phyloP scores from a whole-genome alignment of 2,329 filamentous ascomycete species.

The Colletotrichum ledebouriae region DNA sequence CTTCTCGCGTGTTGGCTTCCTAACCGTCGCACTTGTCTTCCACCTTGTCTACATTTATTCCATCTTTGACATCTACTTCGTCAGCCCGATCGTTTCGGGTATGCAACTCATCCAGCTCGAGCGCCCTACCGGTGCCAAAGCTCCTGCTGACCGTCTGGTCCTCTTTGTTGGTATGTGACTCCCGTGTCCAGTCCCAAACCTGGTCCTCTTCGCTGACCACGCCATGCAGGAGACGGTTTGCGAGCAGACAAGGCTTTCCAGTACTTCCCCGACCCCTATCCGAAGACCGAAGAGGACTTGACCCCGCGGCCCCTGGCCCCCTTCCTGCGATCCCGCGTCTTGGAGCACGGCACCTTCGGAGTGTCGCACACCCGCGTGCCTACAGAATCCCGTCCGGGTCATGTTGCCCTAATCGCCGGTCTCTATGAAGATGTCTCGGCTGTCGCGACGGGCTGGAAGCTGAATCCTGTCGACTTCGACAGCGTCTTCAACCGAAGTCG shows the following conservation, averaged over 20 bases:
- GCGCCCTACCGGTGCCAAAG: constrained; percentile 67
- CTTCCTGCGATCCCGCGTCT: constrained; percentile 88
- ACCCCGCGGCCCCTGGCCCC: constrained; percentile 86
- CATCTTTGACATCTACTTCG: constrained; percentile 99
- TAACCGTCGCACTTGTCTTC: constrained; percentile 90
- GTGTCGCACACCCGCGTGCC: constrained; percentile 97
- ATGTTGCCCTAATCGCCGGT: constrained; percentile 96
- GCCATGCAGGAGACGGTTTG: constrained; percentile 80
- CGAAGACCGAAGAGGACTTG: constrained; percentile 74
- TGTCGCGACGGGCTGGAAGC: constrained; percentile 97
- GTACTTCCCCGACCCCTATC: constrained; percentile 88
- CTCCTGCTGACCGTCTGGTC: constrained; percentile 90
- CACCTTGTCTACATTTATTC: constrained; percentile 94
- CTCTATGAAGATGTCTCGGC: constrained; percentile 98
- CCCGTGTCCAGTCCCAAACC: constrained; percentile 21
- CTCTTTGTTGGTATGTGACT: constrained; percentile 83
- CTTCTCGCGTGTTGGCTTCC: constrained; percentile 80
- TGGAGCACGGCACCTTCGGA: constrained; percentile 93
- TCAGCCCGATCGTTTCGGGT: constrained; percentile 95
- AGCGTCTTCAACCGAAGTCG: constrained; percentile 97
- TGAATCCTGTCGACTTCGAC: constrained; percentile 98
- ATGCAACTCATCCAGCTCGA: constrained; percentile 87
- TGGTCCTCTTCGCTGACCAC: constrained; percentile 10
- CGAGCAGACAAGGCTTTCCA: constrained; percentile 99
- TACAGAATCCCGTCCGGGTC: constrained; percentile 94